Conservation (phyloP, 805 yeast genomes). For the Saccharomycopsis vini region DNA sequence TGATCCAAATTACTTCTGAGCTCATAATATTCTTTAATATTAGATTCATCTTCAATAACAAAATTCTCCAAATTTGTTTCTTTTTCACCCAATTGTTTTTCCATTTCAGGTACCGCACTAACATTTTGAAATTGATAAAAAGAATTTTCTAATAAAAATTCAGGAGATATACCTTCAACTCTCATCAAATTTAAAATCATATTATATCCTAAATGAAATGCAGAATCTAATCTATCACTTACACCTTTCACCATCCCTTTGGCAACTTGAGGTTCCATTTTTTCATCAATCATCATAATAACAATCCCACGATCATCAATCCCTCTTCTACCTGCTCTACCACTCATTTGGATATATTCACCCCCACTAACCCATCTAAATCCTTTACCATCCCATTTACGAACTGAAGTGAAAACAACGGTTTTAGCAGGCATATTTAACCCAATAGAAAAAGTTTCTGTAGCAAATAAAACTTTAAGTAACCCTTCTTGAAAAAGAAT, state of each 20-base stretch:
- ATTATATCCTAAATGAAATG: conserved; percentile 94
- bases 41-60: conserved; percentile 62
- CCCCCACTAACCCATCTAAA: conserved; percentile 99
- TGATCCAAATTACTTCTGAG: conserved; percentile 58
- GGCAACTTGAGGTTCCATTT: conserved; percentile 99
- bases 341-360: conserved; percentile 99
- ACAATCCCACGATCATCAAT: conserved; percentile 98
- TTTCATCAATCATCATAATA: conserved; percentile 98
- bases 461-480: conserved; percentile 88
- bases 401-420: conserved; percentile 92
- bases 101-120: conserved; percentile 80
- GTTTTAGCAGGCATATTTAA: conserved; percentile 99
- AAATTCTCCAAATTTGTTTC: conserved; percentile 40
- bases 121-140: conserved; percentile 94
- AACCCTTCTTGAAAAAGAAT: conserved; percentile 95
- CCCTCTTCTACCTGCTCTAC: conserved; percentile 99
- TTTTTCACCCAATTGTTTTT: conserved; percentile 49
- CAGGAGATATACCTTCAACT: conserved; percentile 97
- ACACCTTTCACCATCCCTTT: conserved; percentile 99
- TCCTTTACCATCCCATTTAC: conserved; percentile 97
- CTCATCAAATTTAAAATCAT: conserved; percentile 94
- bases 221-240: conserved; percentile 94
- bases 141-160: conserved; percentile 89
- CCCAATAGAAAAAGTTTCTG: conserved; percentile 97
- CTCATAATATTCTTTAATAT: conserved; percentile 76